These are phyloP conservation scores for Boletellus sp. DNA, from an alignment of 768 basidiomycete species.

Conservation along the genomic window DNA sequence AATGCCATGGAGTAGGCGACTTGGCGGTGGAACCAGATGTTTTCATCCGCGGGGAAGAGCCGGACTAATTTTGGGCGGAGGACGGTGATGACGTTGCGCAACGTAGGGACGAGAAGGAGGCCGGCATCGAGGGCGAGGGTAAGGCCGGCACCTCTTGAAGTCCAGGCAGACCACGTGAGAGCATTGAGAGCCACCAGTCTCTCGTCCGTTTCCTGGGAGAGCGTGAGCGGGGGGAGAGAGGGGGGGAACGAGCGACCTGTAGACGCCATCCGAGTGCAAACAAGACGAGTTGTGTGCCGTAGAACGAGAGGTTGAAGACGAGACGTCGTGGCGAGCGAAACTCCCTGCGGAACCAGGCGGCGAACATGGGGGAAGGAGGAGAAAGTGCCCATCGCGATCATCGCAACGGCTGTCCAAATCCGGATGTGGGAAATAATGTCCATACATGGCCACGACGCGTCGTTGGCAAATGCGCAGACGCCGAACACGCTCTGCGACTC, in stretches of 20 bases:
- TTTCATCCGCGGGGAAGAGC: slow-evolving; percentile 90
- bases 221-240: neutral
- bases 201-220: slow-evolving; percentile 51
- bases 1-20: slow-evolving; percentile 94
- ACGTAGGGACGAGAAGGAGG: slow-evolving; percentile 83
- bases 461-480: neutral
- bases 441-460: neutral
- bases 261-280: slow-evolving; percentile 89
- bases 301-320: slow-evolving; percentile 74
- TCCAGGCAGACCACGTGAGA: slow-evolving; percentile 84
- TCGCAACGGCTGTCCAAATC: neutral
- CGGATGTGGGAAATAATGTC: neutral
- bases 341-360: slow-evolving; percentile 68
- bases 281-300: slow-evolving; percentile 67
- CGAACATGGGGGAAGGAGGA: no score
- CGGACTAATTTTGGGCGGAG: slow-evolving; percentile 78
- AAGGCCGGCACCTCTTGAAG: slow-evolving; percentile 86
- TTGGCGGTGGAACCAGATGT: slow-evolving; percentile 94
- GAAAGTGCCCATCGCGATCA: no score
- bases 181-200: slow-evolving; percentile 73
- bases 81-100: slow-evolving; percentile 83
- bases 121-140: slow-evolving; percentile 85
- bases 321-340: slow-evolving; percentile 62
- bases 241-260: slow-evolving; percentile 46
- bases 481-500: neutral